Conservation (phyloP, 192 early-diverging fungal species). For the Haplosporangium gracile region DNA sequence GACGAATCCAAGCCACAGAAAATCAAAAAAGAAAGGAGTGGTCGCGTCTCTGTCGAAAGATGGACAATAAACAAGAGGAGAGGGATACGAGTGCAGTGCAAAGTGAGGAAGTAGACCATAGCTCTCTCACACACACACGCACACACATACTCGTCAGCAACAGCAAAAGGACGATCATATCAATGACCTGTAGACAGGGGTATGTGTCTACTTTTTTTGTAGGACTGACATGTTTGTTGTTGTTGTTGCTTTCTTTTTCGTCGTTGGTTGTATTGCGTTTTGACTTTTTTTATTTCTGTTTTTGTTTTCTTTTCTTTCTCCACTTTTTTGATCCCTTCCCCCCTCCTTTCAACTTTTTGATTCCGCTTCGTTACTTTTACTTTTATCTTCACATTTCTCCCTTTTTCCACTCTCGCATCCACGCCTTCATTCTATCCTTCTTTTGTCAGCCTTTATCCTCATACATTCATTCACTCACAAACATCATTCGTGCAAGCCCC, state of each 20-base stretch:
- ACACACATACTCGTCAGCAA: background rate
- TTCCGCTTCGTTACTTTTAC: background rate
- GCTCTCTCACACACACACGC: background rate
- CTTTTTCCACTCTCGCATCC: background rate
- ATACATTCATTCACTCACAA: background rate
- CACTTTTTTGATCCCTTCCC: background rate
- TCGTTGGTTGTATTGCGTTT: background rate
- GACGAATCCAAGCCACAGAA: background rate
- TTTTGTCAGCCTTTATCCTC: background rate
- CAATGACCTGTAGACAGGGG: no score
- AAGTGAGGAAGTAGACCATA: background rate
- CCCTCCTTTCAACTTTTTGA: background rate
- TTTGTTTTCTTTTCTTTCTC: background rate
- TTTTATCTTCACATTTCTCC: background rate
- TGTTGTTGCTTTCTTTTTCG: background rate
- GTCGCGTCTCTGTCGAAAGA: background rate
- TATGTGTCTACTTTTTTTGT: no score
- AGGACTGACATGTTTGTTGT: background rate
- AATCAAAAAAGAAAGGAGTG: background rate
- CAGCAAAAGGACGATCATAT: background rate
- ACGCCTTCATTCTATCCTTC: background rate
- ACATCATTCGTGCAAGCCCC: background rate
- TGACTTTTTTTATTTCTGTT: background rate
- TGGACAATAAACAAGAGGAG: background rate
- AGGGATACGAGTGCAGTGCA: background rate